Conservation (phyloP, 352 stramenopile species). For the Phytopythium litorale region DNA sequence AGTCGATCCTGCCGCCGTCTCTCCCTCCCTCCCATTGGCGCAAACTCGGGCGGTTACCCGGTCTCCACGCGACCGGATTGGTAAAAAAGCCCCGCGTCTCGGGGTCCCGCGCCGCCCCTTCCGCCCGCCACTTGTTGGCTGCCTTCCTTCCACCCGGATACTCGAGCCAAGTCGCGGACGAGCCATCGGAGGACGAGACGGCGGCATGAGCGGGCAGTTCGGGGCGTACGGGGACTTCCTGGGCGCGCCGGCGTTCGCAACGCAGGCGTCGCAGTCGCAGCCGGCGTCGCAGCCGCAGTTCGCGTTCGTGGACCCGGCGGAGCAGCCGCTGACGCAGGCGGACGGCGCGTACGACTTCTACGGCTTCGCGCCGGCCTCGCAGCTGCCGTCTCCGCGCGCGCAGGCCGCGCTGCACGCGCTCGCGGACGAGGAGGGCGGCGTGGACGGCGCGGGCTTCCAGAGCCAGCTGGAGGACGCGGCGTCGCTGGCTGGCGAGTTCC, state of each 20-base stretch:
- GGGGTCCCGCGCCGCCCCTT: too few relatives aligned
- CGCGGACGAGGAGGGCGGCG: neutral
- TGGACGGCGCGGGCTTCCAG: slow-evolving; percentile 15
- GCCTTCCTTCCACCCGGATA: too few relatives aligned
- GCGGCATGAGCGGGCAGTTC: slow-evolving; percentile 36
- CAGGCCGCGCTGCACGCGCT: too few relatives aligned
- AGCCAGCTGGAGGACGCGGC: slow-evolving; percentile 31
- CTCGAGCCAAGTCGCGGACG: neutral
- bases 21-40: too few relatives aligned
- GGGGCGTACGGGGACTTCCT: slow-evolving; percentile 52
- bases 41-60: too few relatives aligned
- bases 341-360: slow-evolving; percentile 46
- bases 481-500: slow-evolving; percentile 44
- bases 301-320: slow-evolving; percentile 62
- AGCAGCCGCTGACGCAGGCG: slow-evolving; percentile 28
- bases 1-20: too few relatives aligned
- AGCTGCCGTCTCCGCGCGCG: neutral
- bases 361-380: slow-evolving; percentile 40
- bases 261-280: slow-evolving; percentile 42
- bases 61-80: too few relatives aligned
- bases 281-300: slow-evolving; percentile 44
- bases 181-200: neutral
- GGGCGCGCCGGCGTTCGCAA: slow-evolving; percentile 48
- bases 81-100: too few relatives aligned
- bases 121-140: too few relatives aligned